Base-by-base conservation (phyloP, 805 yeast species). In the Hanseniaspora valbyensis region DNA sequence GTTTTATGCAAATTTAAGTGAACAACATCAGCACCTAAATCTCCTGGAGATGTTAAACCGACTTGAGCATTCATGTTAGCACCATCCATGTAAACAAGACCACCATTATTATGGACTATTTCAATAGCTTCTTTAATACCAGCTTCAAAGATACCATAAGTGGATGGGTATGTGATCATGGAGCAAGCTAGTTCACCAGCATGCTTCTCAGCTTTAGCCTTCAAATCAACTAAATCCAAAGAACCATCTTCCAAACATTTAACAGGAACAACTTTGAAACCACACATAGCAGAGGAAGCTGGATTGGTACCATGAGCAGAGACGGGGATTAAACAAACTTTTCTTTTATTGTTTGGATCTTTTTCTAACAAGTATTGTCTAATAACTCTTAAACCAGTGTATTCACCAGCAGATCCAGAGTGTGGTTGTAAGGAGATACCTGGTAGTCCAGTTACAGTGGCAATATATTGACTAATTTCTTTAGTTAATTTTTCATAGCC, bases 51-150 rank as follows among this genome's bases (percentile, higher is more conserved):
- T 0, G 97, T 90, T 54, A 92, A 73, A 13, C 98, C 98, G 44
- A 92, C 95, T 69, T 92, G 98, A 0, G 98, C 98, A 65, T 92
- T 92, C 98, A 92, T 92, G 69, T 92, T 92, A 52, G 98, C 98
- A 65, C 98, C 98, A 68, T 92, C 98, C 69, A 90, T 72, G 69
- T 92, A 92, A 19, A 92, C 97, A 67, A 89, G 95, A 24, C 96
- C 98, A 52, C 98, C 97, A 59, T 81, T 66, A 18, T 67, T 58
- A 65, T 92, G 98, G 33, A 90, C 85, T 53, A 80, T 72, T n/a
- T 84, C 83, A 59, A 89, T 83, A 24, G 96, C 96, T 46, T 74
- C 72, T 63, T 77, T 80, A 53, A 92, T 84, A 51, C 88, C 85
- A 10, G 95, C 96, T 67, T 90, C 98, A 61, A 88, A 92, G 54